Evolutionary conservation across 2,329 filamentous ascomycete genomes (phyloP), one percentile per base, ranked within the genome.

Genomic region (Paecilomyces sp.): DNA sequence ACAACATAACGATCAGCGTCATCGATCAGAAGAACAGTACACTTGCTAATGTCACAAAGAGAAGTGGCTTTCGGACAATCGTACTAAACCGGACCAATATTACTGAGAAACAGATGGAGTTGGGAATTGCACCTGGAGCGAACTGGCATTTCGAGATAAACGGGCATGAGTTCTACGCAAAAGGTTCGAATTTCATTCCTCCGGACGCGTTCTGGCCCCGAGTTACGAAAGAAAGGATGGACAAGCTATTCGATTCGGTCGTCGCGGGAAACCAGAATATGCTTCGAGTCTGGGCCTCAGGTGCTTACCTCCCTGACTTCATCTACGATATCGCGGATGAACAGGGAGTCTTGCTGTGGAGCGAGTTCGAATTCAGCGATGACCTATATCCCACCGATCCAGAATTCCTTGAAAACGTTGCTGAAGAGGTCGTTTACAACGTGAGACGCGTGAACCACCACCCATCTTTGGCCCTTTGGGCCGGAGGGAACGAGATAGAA

Each of bases 131-230:
- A n/a, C 78, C 80, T 0, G 83, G 82, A 7, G 81, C 80, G 52
- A 83, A 84, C 68, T 85, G 84, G 84, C 83, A 88, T 66, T 88
- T 88, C 63, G 84, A 88, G 67, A 78, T 88, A 61, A 88, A 88
- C 61, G 85, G 85, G 0, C 79, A 83, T 55, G 80, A 84, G 12
- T 85, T 88, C 64, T 88, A 86, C 64, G 84, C 83, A 2, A 87
- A 87, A 66, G 85, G 84, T 3, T 85, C 82, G 18, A 87, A 87
- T 63, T 81, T 87, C 63, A 85, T 87, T 56, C 84, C 85, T 0
- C 83, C 83, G 0, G 84, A 87, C 67, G 79, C 80, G 1, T 87
- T 88, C 68, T 87, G 84, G 83, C 80, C 85, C 1, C 76, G 83
- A 52, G 84, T 87, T 5, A 86, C 83, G 0, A 69, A 75, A 25